Conservation (phyloP, 164 flowering plant species). For the Echeveria elegans region DNA sequence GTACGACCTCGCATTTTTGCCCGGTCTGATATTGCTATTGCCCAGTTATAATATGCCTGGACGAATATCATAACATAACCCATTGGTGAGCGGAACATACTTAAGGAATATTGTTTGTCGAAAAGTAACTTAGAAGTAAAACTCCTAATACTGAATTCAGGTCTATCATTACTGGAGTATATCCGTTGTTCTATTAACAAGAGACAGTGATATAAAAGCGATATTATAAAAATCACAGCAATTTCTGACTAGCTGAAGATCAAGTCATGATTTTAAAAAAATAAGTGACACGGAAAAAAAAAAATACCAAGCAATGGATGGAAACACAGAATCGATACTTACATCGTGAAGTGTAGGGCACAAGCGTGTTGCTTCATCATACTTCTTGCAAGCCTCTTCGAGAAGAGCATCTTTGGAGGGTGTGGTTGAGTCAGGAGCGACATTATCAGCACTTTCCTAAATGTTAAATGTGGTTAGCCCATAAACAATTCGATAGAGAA, state of each 20-base stretch:
- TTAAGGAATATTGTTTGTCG: too few relatives aligned
- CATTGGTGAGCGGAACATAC: too few relatives aligned
- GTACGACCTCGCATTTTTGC: constrained; percentile 99
- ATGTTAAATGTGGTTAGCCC: constrained; percentile 18
- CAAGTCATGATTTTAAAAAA: too few relatives aligned
- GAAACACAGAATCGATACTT: constrained; percentile 16
- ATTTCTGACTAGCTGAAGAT: too few relatives aligned
- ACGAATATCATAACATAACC: constrained; percentile 11
- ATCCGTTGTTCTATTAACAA: neutral
- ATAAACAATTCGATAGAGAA: neutral
- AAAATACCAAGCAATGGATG: too few relatives aligned
- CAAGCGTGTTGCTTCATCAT: constrained; percentile 86
- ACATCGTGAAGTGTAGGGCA: constrained; percentile 98
- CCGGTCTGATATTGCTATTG: constrained; percentile 96
- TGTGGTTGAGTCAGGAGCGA: constrained; percentile 68
- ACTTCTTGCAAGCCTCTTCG: constrained; percentile 97
- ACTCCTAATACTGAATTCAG: constrained; percentile 10
- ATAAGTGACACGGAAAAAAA: too few relatives aligned
- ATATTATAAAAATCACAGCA: too few relatives aligned
- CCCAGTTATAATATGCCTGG: constrained; percentile 98
- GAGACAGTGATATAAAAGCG: too few relatives aligned
- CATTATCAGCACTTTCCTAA: constrained; percentile 99
- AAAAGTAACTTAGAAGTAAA: too few relatives aligned
- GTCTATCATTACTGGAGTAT: neutral
- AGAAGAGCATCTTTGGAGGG: constrained; percentile 96